Evolutionary conservation across 2,329 filamentous ascomycete genomes (phyloP), one percentile per base, ranked within the genome.

Genomic region (Pseudopyricularia cyperi): DNA sequence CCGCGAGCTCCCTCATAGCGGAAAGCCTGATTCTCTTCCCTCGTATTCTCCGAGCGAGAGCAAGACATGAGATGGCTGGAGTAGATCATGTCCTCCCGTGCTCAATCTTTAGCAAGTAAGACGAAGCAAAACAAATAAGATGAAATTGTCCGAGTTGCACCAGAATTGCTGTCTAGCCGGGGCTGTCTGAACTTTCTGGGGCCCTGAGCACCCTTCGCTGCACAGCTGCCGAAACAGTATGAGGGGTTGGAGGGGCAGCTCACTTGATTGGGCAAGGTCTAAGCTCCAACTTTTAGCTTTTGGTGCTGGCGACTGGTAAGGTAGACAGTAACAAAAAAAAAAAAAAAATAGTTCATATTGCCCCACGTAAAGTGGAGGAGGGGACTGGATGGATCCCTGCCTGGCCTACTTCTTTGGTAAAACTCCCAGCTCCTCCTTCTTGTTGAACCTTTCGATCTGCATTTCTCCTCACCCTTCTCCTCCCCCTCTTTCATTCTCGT

Each of bases 381-480:
- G 37, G 37, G 17, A 42, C 37, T n/a, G n/a, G n/a, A n/a, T n/a
- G n/a, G n/a, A n/a, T n/a, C n/a, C n/a, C n/a, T n/a, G n/a, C n/a
- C n/a, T n/a, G n/a, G n/a, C 37, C 37, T 42, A 42, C 37, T 42
- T 42, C n/a, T n/a, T n/a, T n/a, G n/a, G n/a, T 42, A 53, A 48
- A 55, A 47, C 50, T 54, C 55, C 46, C 30, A 47, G 48, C 37
- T n/a, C 46, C 35, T 51, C 51, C 50, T 52, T 55, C 51, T 48
- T 49, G 51, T 53, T 48, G 51, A 26, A 39, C 59, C 59, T 62
- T 59, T 61, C 58, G 57, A 61, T 60, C 37, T n/a, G 37, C 37
- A n/a, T 42, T 19, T n/a, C 60, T 61, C 58, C 60, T 56, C 37
- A 42, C n/a, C 34, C 58, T 60, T 58, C 56, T 52, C 52, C 49